phyloP scores from a whole-genome alignment of 2,329 filamentous ascomycete species.

The Daldinia sp. region DNA sequence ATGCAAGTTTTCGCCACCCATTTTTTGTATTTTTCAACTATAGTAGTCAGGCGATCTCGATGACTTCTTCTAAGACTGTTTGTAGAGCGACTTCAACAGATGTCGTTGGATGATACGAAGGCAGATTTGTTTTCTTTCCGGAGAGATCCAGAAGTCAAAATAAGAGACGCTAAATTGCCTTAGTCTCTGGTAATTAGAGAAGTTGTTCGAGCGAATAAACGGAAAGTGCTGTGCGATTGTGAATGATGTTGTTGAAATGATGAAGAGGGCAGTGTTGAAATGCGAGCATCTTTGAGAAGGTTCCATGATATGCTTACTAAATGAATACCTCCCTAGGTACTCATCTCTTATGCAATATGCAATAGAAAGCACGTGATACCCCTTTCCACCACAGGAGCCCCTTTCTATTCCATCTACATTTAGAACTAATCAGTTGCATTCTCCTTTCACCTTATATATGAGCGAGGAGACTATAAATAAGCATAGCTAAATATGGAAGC shows the following conservation, averaged over 20 bases:
- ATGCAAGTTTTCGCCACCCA: constrained; percentile 45
- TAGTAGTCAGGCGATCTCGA: background rate
- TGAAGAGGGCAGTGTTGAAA: background rate
- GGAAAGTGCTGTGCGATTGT: background rate
- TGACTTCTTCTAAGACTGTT: background rate
- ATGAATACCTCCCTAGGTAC: too few relatives aligned
- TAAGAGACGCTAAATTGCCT: background rate
- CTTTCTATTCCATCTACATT: background rate
- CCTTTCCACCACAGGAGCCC: background rate
- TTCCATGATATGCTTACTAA: constrained; percentile 9
- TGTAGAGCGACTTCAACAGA: background rate
- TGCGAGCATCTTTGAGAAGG: constrained; percentile 8
- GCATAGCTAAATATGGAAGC: too few relatives aligned
- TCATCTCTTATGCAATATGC: constrained; percentile 6
- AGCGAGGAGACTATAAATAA: too few relatives aligned
- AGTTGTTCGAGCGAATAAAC: background rate
- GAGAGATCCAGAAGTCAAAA: too few relatives aligned
- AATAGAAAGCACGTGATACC: constrained; percentile 14
- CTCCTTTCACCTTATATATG: background rate
- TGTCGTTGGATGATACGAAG: background rate
- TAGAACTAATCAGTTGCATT: background rate
- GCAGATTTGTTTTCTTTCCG: background rate
- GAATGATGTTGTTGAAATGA: background rate
- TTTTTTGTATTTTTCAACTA: constrained; percentile 12
- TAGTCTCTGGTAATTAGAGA: background rate